Evolutionary conservation across 345 rosid genomes (phyloP).

Genomic region (Salix udensis): DNA sequence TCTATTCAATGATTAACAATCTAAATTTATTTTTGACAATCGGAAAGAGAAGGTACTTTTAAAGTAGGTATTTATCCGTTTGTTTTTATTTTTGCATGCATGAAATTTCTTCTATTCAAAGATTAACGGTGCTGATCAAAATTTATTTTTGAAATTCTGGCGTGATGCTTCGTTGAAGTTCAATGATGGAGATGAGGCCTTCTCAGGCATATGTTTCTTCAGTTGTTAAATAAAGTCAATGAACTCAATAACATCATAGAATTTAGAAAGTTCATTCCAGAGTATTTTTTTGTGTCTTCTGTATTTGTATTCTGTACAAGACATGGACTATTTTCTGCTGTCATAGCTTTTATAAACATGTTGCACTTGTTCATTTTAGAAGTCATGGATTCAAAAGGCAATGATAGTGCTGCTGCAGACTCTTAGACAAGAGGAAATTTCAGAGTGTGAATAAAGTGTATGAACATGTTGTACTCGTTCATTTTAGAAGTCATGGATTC

Average conservation of each 20-base stretch:
- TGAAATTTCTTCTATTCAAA: neutral
- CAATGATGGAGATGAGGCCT: neutral
- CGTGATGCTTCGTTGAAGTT: neutral
- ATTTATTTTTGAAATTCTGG: neutral
- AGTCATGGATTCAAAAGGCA: neutral
- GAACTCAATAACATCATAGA: neutral
- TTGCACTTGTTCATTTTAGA: neutral
- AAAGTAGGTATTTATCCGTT: neutral
- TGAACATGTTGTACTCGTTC: neutral
- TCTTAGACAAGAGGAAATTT: neutral
- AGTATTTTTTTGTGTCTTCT: neutral
- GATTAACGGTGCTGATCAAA: neutral
- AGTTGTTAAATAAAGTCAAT: neutral
- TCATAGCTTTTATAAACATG: neutral
- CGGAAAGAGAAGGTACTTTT: conserved; percentile 71
- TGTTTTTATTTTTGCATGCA: neutral
- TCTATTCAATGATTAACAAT: neutral
- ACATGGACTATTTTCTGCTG: neutral
- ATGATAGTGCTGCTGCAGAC: neutral
- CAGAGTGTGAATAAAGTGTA: neutral
- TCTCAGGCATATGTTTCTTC: neutral
- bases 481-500: neutral
- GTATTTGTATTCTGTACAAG: neutral
- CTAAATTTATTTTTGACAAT: conserved; percentile 28
- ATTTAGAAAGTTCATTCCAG: neutral